Evolutionary conservation across 2,329 filamentous ascomycete genomes (phyloP), one percentile per base, ranked within the genome.

Genomic region (Colletotrichum phormii): DNA sequence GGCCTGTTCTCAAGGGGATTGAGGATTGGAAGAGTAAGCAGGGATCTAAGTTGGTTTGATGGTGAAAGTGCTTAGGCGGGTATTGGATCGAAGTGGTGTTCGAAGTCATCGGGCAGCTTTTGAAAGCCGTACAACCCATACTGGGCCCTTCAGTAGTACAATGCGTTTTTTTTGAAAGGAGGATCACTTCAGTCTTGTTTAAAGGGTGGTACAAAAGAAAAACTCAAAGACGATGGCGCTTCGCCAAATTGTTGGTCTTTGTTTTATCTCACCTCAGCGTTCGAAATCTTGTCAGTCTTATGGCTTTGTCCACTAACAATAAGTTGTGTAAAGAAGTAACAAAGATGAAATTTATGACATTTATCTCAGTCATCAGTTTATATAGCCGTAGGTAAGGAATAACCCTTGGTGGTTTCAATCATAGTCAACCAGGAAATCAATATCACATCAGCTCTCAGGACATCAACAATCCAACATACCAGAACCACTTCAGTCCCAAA

Each of bases 181-280:
- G 15, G 5, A n/a, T 49, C 8, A 9, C 9, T 49, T 22, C 18
- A n/a, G 22, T n/a, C 7, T 22, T 22, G 9, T 7, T 8, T 4
- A 11, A 8, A n/a, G 3, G 3, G 9, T 49, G n/a, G 42, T n/a
- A 22, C 9, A n/a, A n/a, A 4, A 8, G 0, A n/a, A n/a, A 1
- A 9, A 1, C 8, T 22, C 18, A 49, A 49, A 49, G 42, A 18
- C 3, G 3, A 18, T 42, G 37, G 15, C 7, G 37, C 37, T 42
- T 42, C 37, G 18, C 37, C 15, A 42, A 13, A 1, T 42, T 7
- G 15, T 42, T 42, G 7, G 37, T 8, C 15, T 4, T 13, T 7
- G 18, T 18, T 4, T 42, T 42, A 13, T 42, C 2, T 7, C 2
- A 42, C 4, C 37, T 18, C 37, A 1, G 1, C 13, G 18, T 42